These are phyloP conservation scores for Rhizophagus prolifer DNA, from an alignment of 192 early-diverging fungal genomes.

Conservation along the genomic window DNA sequence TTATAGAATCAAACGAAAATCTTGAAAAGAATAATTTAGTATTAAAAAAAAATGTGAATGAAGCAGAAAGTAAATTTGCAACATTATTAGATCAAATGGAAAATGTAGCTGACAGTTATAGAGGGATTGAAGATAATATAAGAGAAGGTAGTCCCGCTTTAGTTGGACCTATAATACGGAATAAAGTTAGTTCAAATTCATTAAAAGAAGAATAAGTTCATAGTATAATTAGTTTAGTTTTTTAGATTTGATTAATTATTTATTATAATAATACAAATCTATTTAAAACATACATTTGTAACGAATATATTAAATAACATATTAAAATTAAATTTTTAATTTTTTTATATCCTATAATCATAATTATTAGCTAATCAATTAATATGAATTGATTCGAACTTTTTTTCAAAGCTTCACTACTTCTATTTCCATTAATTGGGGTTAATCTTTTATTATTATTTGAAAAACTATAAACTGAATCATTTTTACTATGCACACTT, in stretches of 20 bases:
- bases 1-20: neutral
- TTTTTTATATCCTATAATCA: too few species aligned
- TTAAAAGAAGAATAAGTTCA: neutral
- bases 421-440: too few species aligned
- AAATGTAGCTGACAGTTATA: slow-evolving; percentile 24
- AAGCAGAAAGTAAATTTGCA: slow-evolving; percentile 15
- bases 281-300: too few species aligned
- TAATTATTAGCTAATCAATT: too few species aligned
- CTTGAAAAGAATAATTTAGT: slow-evolving; percentile 5
- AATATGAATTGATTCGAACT: neutral
- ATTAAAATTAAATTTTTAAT: too few species aligned
- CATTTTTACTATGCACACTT: neutral
- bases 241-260: too few species aligned
- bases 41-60: slow-evolving; percentile 15
- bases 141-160: slow-evolving; percentile 1
- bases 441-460: neutral
- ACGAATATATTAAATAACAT: too few species aligned
- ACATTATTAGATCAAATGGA: slow-evolving; percentile 31
- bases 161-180: neutral
- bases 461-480: neutral
- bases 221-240: too few species aligned
- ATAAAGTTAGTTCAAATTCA: neutral
- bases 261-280: too few species aligned
- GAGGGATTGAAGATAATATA: slow-evolving; percentile 22
- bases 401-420: neutral